These are phyloP conservation scores for Trypanosoma cruzi DNA, from an alignment of 208 protist genomes.

Conservation along the genomic window DNA sequence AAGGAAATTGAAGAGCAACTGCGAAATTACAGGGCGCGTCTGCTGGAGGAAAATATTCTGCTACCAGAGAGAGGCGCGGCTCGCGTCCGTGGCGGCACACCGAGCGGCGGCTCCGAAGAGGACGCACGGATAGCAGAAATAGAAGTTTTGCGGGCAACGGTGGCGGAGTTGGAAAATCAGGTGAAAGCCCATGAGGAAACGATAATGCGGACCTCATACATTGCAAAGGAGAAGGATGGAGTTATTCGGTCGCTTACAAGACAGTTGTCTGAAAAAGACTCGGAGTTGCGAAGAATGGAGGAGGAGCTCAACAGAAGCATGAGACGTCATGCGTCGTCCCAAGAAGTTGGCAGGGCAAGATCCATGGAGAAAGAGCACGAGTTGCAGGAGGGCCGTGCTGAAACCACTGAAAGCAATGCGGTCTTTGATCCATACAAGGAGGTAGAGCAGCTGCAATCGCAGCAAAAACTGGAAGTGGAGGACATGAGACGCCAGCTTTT, in stretches of 20 bases:
- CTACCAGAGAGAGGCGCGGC: not conserved
- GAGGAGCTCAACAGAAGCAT: not conserved
- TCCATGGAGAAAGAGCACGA: not conserved
- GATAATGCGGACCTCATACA: not conserved
- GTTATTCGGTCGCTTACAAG: slow-evolving; percentile 2
- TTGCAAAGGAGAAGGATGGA: slow-evolving; percentile 7
- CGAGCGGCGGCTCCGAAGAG: not conserved
- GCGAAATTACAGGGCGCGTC: not conserved
- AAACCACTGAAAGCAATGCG: not conserved
- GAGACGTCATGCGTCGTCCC: not conserved
- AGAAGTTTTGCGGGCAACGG: not conserved
- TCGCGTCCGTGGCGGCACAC: not conserved
- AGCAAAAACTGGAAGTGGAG: slow-evolving; percentile 1
- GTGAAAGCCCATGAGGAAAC: not conserved
- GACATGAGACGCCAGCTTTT: slow-evolving; percentile 4
- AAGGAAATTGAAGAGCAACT: slow-evolving; percentile 20
- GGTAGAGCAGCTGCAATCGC: slow-evolving; percentile 1
- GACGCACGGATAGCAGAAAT: not conserved
- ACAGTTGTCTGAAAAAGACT: slow-evolving; percentile 10
- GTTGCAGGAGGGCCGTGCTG: slow-evolving; percentile 8
- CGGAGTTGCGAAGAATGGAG: not conserved
- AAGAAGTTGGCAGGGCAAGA: not conserved
- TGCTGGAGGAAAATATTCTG: not conserved
- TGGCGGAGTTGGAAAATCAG: not conserved
- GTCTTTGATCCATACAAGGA: slow-evolving; percentile 14